Conservation (phyloP, 1,284 basidiomycete species). For the Cerioporus squamosus region DNA sequence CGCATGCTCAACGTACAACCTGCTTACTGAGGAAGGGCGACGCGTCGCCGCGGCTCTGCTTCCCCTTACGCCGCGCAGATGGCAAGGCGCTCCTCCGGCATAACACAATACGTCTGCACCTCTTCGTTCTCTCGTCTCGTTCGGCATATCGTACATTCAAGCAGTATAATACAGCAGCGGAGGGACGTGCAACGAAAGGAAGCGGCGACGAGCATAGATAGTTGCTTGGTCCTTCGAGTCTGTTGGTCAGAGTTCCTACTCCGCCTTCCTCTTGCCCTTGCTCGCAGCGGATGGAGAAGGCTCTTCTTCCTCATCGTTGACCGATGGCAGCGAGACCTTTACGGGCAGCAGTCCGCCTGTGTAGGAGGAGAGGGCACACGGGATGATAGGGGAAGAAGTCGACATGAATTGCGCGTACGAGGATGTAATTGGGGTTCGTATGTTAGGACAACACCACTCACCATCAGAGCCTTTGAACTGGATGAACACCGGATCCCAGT, state of each 20-base stretch:
- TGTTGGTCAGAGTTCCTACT: neutral
- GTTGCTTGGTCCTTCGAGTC: no score
- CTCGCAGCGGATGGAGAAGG: constrained; percentile 19
- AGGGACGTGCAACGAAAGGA: neutral
- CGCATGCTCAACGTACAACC: constrained; percentile 93
- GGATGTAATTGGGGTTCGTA: neutral
- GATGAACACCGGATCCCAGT: constrained; percentile 70
- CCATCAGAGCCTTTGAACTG: constrained; percentile 64
- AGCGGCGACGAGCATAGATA: neutral
- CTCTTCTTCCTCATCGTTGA: constrained; percentile 51
- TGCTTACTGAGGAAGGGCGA: constrained; percentile 90
- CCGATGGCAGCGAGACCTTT: constrained; percentile 44
- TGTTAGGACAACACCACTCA: constrained; percentile 37
- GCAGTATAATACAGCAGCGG: neutral
- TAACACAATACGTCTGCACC: constrained; percentile 8
- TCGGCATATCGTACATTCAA: neutral
- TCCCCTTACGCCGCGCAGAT: constrained; percentile 57
- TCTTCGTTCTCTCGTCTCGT: neutral
- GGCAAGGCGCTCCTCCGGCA: constrained; percentile 35
- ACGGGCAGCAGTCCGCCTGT: constrained; percentile 48
- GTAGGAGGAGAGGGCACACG: neutral
- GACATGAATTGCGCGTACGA: constrained; percentile 9
- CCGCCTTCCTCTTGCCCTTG: constrained; percentile 55
- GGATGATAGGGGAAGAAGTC: neutral
- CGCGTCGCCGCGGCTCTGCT: constrained; percentile 89